Evolutionary conservation across 208 protist species (phyloP).

Genomic region (Eutreptiella sp.): DNA sequence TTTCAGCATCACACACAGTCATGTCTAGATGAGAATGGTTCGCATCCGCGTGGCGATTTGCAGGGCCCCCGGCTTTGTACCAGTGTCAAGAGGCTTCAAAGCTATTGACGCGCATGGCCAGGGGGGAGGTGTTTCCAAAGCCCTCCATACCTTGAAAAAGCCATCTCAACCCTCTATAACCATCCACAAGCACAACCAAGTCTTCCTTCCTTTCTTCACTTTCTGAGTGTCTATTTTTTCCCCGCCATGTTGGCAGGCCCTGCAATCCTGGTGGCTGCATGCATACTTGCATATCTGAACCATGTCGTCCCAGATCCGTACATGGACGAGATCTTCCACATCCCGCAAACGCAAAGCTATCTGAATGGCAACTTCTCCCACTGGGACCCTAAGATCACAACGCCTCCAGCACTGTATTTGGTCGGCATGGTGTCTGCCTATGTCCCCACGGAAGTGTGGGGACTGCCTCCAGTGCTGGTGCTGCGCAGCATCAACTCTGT

Average conservation of each 20-base stretch:
- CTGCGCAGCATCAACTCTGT: conserved; percentile 2
- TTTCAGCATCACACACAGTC: too few relatives aligned
- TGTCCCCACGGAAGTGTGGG: not conserved
- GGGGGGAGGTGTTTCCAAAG: too few relatives aligned
- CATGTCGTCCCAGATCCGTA: conserved; percentile 11
- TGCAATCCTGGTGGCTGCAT: too few relatives aligned
- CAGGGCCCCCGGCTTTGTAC: too few relatives aligned
- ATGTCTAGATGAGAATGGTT: too few relatives aligned
- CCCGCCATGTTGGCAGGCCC: not conserved
- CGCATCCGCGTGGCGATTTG: too few relatives aligned
- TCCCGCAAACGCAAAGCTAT: conserved; percentile 13
- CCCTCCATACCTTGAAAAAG: too few relatives aligned
- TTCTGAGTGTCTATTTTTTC: conserved; percentile 6
- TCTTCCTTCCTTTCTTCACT: conserved; percentile 17
- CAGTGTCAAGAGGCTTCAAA: too few relatives aligned
- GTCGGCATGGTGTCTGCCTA: not conserved
- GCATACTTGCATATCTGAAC: not conserved
- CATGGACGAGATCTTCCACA: conserved; percentile 34
- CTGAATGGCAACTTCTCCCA: not conserved
- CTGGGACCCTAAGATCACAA: conserved; percentile 32
- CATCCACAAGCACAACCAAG: conserved; percentile 1
- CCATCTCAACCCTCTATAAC: too few relatives aligned
- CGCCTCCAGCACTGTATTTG: conserved; percentile 13
- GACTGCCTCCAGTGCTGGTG: not conserved
- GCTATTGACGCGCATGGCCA: too few relatives aligned